phyloP scores from a whole-genome alignment of 805 yeast species.

The Kuraishia floccosa region DNA sequence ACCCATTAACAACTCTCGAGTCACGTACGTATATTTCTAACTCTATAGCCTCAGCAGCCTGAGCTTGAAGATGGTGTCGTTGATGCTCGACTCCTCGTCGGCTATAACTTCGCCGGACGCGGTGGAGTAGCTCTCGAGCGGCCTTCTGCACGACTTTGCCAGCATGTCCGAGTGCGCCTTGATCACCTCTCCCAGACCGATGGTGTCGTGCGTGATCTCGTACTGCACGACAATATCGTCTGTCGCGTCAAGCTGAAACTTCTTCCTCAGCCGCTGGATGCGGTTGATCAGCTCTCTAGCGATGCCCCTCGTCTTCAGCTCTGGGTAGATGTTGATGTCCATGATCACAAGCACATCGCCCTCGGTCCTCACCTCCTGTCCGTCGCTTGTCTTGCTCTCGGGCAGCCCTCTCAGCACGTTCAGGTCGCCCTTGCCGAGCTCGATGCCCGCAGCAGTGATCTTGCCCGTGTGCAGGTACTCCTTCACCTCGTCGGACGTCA shows the following conservation, averaged over 20 bases:
- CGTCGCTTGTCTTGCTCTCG: constrained; percentile 47
- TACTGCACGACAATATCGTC: constrained; percentile 91
- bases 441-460: constrained; percentile 81
- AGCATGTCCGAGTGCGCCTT: constrained; percentile 55
- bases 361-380: constrained; percentile 81
- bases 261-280: constrained; percentile 94
- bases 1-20: no score
- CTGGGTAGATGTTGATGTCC: constrained; percentile 81
- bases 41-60: constrained; percentile 71
- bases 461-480: constrained; percentile 60
- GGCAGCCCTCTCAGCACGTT: constrained; percentile 86
- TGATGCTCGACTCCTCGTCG: constrained; percentile 80
- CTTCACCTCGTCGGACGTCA: constrained; percentile 78
- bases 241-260: constrained; percentile 87
- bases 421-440: constrained; percentile 77
- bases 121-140: constrained; percentile 35
- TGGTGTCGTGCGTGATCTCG: constrained; percentile 56
- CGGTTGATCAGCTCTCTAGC: constrained; percentile 96
- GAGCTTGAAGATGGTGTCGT: constrained; percentile 69
- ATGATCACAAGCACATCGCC: constrained; percentile 82
- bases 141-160: constrained; percentile 65
- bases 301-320: constrained; percentile 84
- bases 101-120: constrained; percentile 44
- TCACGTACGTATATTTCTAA: no score
- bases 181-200: constrained; percentile 52